Evolutionary conservation across 192 early-diverging fungal genomes (phyloP).

Genomic region (Rhizophagus sp.): DNA sequence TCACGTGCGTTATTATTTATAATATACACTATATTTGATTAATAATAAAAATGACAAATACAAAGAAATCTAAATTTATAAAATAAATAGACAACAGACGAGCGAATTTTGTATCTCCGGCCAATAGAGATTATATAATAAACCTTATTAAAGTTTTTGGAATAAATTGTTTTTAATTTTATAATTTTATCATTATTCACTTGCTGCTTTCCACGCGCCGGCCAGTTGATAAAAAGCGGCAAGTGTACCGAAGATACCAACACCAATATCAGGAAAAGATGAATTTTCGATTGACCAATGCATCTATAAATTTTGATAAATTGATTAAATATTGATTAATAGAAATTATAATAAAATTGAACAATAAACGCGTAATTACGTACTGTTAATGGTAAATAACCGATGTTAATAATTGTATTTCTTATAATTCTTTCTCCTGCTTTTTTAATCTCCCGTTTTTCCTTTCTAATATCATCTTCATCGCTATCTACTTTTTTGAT

Average conservation of each 20-base stretch:
- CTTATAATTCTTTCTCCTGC: constrained; percentile 64
- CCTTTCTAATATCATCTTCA: constrained; percentile 45
- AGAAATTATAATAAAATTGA: background rate
- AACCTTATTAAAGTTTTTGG: no score
- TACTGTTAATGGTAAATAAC: constrained; percentile 86
- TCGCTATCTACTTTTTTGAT: constrained; percentile 63
- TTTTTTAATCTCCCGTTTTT: constrained; percentile 61
- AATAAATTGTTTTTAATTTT: background rate
- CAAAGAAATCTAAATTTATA: no score
- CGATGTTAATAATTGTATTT: constrained; percentile 84
- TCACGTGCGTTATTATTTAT: no score
- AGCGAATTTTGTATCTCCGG: no score
- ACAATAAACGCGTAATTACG: background rate
- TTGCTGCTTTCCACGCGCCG: constrained; percentile 76
- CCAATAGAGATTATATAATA: no score
- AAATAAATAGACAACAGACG: no score
- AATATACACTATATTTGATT: no score
- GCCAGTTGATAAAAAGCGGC: constrained; percentile 84
- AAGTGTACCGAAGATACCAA: constrained; percentile 92
- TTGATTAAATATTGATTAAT: background rate
- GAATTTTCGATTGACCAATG: constrained; percentile 92
- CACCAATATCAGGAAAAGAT: constrained; percentile 88
- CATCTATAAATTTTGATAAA: constrained; percentile 36
- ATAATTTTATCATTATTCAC: background rate
- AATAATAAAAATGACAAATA: no score